Conservation (phyloP, 495 filamentous ascomycete genomes). For the Saxispiralis lemnorum region DNA sequence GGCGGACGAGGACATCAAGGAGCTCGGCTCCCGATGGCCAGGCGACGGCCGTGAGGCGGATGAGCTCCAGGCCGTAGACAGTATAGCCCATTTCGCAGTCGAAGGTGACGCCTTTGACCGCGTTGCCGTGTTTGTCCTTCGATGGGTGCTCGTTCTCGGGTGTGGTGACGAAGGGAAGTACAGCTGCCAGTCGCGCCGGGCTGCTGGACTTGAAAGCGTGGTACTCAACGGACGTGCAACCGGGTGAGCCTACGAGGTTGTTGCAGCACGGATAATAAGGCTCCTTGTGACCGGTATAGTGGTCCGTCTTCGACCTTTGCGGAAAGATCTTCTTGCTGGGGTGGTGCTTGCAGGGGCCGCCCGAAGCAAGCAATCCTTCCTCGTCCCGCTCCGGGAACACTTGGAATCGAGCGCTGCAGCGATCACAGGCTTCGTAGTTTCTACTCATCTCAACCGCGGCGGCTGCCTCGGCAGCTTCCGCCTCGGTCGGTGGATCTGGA, state of each 20-base stretch:
- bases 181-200: constrained; percentile 51
- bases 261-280: constrained; percentile 63
- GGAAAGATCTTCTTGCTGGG: constrained; percentile 44
- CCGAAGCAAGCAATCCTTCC: constrained; percentile 63
- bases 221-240: constrained; percentile 47
- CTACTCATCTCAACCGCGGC: constrained; percentile 45
- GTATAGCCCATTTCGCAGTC: constrained; percentile 99
- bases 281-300: constrained; percentile 28
- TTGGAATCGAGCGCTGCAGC: constrained; percentile 72
- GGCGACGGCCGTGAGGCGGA: constrained; percentile 68
- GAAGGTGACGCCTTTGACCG: constrained; percentile 41
- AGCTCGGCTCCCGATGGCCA: constrained; percentile 65
- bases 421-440: constrained; percentile 76
- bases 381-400: constrained; percentile 74
- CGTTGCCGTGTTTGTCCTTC: constrained; percentile 26
- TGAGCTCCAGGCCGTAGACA: constrained; percentile 63
- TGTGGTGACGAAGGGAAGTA: constrained; percentile 65
- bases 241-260: constrained; percentile 45
- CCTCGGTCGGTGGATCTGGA: constrained; percentile 38
- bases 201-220: constrained; percentile 84
- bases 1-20: constrained; percentile 71
- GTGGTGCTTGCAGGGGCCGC: constrained; percentile 64
- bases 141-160: constrained; percentile 26
- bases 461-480: constrained; percentile 42
- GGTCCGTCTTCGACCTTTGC: constrained; percentile 30